These are phyloP conservation scores for Aureobasidium sp. DNA, from an alignment of 2,329 filamentous ascomycete species.

Conservation along the genomic window DNA sequence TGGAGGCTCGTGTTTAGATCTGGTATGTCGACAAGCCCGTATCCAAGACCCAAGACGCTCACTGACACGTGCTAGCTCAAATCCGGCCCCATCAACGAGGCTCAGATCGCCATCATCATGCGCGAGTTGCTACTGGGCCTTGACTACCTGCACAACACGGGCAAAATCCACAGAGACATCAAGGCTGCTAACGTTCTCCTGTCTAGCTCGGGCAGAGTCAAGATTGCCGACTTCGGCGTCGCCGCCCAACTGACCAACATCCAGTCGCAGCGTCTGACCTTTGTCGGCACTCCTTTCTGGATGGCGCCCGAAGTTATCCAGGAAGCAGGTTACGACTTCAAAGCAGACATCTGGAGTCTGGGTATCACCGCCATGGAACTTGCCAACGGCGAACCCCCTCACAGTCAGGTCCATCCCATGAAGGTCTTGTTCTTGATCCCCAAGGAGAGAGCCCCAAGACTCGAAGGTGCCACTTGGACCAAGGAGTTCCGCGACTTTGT, in stretches of 20 bases:
- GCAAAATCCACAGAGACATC: conserved; percentile 94
- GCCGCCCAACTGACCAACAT: conserved; percentile 95
- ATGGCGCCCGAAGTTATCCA: conserved; percentile 95
- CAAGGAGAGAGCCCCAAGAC: conserved; percentile 71
- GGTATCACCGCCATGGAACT: conserved; percentile 89
- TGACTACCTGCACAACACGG: conserved; percentile 86
- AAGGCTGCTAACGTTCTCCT: conserved; percentile 94
- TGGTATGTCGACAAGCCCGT: conserved; percentile 49
- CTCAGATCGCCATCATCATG: conserved; percentile 88
- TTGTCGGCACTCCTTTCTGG: conserved; percentile 95
- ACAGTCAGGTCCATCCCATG: conserved; percentile 82
- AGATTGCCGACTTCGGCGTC: conserved; percentile 94
- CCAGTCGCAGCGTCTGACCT: conserved; percentile 94
- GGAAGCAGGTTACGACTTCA: conserved; percentile 75
- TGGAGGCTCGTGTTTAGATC: conserved; percentile 86
- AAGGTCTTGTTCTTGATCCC: conserved; percentile 88
- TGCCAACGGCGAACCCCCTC: conserved; percentile 78
- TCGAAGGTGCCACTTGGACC: conserved; percentile 68
- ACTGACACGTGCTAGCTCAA: conserved; percentile 55
- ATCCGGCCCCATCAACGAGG: conserved; percentile 79
- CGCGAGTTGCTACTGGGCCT: conserved; percentile 82
- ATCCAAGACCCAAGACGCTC: conserved; percentile 14
- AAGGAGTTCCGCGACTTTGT: conserved; percentile 93
- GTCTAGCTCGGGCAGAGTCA: conserved; percentile 83
- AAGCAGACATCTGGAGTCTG: conserved; percentile 87